These are phyloP conservation scores for Boletus sp. DNA, from an alignment of 1,284 basidiomycete genomes.

Conservation along the genomic window DNA sequence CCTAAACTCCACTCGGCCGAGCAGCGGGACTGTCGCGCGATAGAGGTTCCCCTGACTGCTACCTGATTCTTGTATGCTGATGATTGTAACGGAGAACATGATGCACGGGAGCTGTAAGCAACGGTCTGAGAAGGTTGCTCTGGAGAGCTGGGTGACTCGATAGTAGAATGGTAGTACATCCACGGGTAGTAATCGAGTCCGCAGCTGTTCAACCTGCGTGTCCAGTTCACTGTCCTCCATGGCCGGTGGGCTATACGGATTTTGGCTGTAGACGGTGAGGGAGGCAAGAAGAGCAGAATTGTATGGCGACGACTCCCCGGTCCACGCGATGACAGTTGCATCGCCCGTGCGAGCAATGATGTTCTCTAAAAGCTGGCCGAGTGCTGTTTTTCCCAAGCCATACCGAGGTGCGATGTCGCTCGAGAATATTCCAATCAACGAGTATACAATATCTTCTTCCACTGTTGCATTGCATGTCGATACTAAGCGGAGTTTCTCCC, in stretches of 20 bases:
- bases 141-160: not conserved
- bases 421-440: not conserved
- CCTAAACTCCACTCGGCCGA: slow-evolving; percentile 6
- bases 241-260: too few relatives aligned
- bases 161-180: not conserved
- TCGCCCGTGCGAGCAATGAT: too few relatives aligned
- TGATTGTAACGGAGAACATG: not conserved
- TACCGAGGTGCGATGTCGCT: not conserved
- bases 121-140: not conserved
- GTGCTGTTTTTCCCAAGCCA: not conserved
- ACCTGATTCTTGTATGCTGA: not conserved
- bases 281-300: too few relatives aligned
- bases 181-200: not conserved
- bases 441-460: not conserved
- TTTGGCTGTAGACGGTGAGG: too few relatives aligned
- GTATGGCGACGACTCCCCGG: too few relatives aligned
- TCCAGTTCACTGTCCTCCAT: too few relatives aligned
- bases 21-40: not conserved
- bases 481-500: slow-evolving; percentile 12
- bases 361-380: not conserved
- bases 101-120: not conserved
- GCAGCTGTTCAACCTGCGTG: too few relatives aligned
- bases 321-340: too few relatives aligned
- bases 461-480: not conserved
- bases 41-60: not conserved